These are phyloP conservation scores for Mycosarcoma mackinlayi DNA, from an alignment of 1,284 basidiomycete species.

Conservation along the genomic window DNA sequence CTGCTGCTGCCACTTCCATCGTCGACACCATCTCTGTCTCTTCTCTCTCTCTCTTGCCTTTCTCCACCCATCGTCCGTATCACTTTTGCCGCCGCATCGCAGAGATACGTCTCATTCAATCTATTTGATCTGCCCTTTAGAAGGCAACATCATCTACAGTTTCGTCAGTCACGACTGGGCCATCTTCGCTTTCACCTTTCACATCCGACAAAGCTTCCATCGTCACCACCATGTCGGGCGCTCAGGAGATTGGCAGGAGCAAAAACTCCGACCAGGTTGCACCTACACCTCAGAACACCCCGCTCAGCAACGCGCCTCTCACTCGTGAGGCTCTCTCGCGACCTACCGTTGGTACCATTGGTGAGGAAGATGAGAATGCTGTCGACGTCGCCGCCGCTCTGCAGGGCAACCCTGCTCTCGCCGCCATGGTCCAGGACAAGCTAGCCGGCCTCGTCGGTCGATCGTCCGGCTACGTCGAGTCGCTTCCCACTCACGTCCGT, in stretches of 20 bases:
- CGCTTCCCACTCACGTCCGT: slow-evolving; percentile 83
- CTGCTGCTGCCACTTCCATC: background rate
- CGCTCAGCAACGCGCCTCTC: slow-evolving; percentile 78
- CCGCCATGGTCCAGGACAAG: slow-evolving; percentile 69
- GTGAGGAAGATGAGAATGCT: slow-evolving; percentile 64
- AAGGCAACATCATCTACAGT: background rate
- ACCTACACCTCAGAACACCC: slow-evolving; percentile 84
- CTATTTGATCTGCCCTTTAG: background rate
- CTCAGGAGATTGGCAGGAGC: slow-evolving; percentile 54
- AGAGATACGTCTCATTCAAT: too few relatives aligned
- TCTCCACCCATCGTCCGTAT: slow-evolving; percentile 4
- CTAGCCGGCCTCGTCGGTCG: slow-evolving; percentile 79
- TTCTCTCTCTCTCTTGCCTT: background rate
- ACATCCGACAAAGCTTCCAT: background rate
- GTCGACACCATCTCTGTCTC: background rate
- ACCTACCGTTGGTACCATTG: slow-evolving; percentile 70
- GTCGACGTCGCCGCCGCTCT: slow-evolving; percentile 54
- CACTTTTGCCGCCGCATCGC: slow-evolving; percentile 5
- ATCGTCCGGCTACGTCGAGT: slow-evolving; percentile 87
- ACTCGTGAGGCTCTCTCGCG: slow-evolving; percentile 75
- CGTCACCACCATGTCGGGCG: slow-evolving; percentile 38
- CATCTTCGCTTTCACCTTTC: background rate
- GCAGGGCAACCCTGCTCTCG: slow-evolving; percentile 66
- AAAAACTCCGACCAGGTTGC: slow-evolving; percentile 70
- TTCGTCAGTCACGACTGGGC: slow-evolving; percentile 6